These are phyloP conservation scores for Usnea hakonensis DNA, from an alignment of 495 filamentous ascomycete genomes.

Conservation along the genomic window DNA sequence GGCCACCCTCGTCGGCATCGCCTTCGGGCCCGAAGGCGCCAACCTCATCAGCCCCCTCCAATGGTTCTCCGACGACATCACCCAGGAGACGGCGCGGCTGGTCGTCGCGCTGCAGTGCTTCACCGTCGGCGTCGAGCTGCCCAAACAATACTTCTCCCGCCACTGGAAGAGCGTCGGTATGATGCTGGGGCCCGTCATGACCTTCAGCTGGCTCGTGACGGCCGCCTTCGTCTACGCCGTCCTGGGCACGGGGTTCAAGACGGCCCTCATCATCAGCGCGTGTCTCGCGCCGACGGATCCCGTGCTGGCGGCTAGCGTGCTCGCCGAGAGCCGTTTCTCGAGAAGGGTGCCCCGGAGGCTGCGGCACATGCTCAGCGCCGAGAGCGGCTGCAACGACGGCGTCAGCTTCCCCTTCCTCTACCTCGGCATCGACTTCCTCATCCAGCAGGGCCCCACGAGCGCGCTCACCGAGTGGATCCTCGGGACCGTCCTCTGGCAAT, in stretches of 20 bases:
- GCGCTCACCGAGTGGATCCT: constrained; percentile 40
- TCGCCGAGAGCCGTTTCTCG: constrained; percentile 39
- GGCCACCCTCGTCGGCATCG: constrained; percentile 40
- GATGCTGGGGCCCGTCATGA: constrained; percentile 45
- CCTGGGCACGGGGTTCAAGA: constrained; percentile 31
- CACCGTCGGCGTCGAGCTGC: constrained; percentile 40
- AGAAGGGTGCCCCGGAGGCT: constrained; percentile 37
- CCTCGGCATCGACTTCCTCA: constrained; percentile 33
- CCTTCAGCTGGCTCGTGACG: constrained; percentile 41
- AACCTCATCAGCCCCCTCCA: constrained; percentile 30
- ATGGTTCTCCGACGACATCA: constrained; percentile 39
- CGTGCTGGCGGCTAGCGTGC: constrained; percentile 39
- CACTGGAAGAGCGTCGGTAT: constrained; percentile 39
- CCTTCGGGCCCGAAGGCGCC: constrained; percentile 34
- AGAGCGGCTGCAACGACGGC: constrained; percentile 46
- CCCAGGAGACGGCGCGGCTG: constrained; percentile 40
- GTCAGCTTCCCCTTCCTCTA: constrained; percentile 43
- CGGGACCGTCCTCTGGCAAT: constrained; percentile 44
- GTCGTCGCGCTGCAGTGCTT: constrained; percentile 44
- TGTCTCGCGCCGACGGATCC: constrained; percentile 47
- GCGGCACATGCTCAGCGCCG: constrained; percentile 40
- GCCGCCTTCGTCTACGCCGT: constrained; percentile 33
- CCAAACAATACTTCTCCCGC: constrained; percentile 35
- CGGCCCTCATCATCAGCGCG: constrained; percentile 39
- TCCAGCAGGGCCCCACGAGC: constrained; percentile 21